Percentiles rank a stretch among this genome's conserved stretches.
These are phyloP conservation scores for Jamesozyma hellenica DNA, from an alignment of 805 yeast species.

Conservation along the genomic window DNA sequence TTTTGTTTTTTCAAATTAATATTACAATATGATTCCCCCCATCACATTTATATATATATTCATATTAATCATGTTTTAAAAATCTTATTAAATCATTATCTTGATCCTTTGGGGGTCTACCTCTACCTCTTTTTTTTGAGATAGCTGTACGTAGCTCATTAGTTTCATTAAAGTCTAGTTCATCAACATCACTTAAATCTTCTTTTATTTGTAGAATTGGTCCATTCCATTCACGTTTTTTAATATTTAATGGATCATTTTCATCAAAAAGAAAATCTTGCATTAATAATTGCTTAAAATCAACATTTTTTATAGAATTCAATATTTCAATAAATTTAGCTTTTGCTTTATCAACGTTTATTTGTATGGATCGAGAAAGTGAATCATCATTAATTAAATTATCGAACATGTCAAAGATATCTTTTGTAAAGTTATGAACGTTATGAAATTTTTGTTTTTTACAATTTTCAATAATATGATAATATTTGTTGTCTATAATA, in stretches of 20 bases:
- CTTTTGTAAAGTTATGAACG: conserved; percentile 5
- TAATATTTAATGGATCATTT: conserved; percentile 6
- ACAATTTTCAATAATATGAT: conserved; percentile 14
- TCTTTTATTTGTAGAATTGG: conserved; percentile 21
- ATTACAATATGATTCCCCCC: no score
- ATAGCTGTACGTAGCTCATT: not conserved
- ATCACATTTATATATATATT: not conserved
- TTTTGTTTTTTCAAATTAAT: no score
- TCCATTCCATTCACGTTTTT: conserved; percentile 26
- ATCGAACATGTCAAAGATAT: conserved; percentile 10
- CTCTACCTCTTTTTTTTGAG: not conserved
- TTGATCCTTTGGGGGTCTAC: not conserved
- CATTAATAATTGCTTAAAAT: conserved; percentile 8
- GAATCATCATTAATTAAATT: conserved; percentile 6
- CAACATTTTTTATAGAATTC: conserved; percentile 5
- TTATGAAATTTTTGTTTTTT: conserved; percentile 5
- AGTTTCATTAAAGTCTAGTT: conserved; percentile 3
- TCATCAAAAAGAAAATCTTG: conserved; percentile 27
- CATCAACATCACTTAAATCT: conserved; percentile 27
- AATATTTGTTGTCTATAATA: conserved; percentile 8
- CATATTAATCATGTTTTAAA: not conserved
- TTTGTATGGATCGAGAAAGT: conserved; percentile 10
- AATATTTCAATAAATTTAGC: conserved; percentile 5
- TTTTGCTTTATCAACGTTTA: conserved; percentile 10
- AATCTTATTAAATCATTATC: not conserved